Percentiles rank a stretch among this genome's conserved stretches.
These are phyloP conservation scores for Hyphopichia fennica DNA, from an alignment of 1,139 yeast genomes.

Conservation along the genomic window DNA sequence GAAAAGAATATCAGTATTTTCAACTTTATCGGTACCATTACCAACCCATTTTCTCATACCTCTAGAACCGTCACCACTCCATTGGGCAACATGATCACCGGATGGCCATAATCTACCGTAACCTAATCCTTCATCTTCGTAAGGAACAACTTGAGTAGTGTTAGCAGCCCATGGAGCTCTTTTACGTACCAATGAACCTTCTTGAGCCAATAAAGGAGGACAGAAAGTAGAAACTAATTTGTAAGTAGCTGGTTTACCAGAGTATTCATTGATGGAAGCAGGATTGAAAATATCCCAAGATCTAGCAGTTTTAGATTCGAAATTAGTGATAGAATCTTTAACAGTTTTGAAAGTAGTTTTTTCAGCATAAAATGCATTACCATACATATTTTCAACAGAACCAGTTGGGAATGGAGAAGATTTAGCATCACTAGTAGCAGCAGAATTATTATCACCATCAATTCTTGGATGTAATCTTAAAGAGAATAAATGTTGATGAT, in stretches of 20 bases:
- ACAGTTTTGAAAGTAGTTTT: conserved; percentile 67
- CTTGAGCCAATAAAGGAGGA: conserved; percentile 71
- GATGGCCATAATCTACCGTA: conserved; percentile 72
- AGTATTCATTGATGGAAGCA: conserved; percentile 59
- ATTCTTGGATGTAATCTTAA: conserved; percentile 77
- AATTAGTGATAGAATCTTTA: conserved; percentile 63
- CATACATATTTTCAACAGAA: conserved; percentile 66
- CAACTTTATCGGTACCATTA: conserved; percentile 60
- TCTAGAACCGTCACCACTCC: conserved; percentile 70
- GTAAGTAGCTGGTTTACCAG: conserved; percentile 74
- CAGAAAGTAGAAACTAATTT: conserved; percentile 78
- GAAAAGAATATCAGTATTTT: conserved; percentile 67
- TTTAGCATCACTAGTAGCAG: conserved; percentile 66
- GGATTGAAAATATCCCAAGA: conserved; percentile 83
- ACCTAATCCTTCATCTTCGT: conserved; percentile 50
- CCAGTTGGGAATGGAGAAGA: conserved; percentile 63
- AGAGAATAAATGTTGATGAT: conserved; percentile 84
- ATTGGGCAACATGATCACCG: conserved; percentile 77
- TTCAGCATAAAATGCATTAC: conserved; percentile 68
- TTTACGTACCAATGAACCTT: conserved; percentile 71
- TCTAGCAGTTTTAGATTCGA: conserved; percentile 61
- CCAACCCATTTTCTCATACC: conserved; percentile 78
- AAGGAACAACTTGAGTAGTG: conserved; percentile 69
- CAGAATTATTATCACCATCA: conserved; percentile 76
- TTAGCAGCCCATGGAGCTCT: conserved; percentile 82